A percentile compares a stretch with the other conserved stretches of the same genome.
Evolutionary conservation across 2,329 filamentous ascomycete genomes (phyloP).

Genomic region (Fusarium neocosmosporiellum): DNA sequence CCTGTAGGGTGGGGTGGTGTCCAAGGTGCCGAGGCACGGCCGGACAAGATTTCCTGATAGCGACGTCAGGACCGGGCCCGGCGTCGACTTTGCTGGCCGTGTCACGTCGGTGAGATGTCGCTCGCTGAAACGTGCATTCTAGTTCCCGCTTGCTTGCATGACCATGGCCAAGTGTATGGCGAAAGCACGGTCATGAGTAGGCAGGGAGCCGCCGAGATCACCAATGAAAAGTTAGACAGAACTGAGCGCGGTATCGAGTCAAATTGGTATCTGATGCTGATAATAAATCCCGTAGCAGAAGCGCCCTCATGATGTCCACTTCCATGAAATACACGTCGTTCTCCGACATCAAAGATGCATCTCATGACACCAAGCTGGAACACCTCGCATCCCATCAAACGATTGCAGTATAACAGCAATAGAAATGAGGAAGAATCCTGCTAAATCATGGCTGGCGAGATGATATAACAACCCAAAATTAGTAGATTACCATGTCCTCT

Average conservation of each 20-base stretch:
- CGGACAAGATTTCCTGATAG: constrained; percentile 28
- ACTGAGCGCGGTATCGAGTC: constrained; percentile 21
- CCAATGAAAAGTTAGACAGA: background rate
- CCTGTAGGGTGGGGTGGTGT: constrained; percentile 11
- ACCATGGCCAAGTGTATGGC: background rate
- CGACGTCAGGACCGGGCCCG: constrained; percentile 17
- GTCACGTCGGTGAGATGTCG: constrained; percentile 12
- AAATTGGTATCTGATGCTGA: constrained; percentile 5
- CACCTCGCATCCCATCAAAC: background rate
- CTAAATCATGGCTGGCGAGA: background rate
- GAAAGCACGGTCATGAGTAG: background rate
- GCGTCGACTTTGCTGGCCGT: background rate
- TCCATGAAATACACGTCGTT: background rate
- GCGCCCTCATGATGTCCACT: constrained; percentile 2
- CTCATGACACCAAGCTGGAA: background rate
- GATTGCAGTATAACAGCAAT: background rate
- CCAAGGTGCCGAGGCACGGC: constrained; percentile 27
- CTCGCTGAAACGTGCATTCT: background rate
- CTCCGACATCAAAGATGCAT: background rate
- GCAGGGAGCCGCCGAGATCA: background rate
- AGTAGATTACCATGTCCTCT: constrained; percentile 94
- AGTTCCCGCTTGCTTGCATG: background rate
- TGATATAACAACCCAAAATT: constrained; percentile 42
- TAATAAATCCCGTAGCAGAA: constrained; percentile 9
- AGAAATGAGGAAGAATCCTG: background rate